phyloP scores from a whole-genome alignment of 805 yeast species.

The Peterozyma xylosa region DNA sequence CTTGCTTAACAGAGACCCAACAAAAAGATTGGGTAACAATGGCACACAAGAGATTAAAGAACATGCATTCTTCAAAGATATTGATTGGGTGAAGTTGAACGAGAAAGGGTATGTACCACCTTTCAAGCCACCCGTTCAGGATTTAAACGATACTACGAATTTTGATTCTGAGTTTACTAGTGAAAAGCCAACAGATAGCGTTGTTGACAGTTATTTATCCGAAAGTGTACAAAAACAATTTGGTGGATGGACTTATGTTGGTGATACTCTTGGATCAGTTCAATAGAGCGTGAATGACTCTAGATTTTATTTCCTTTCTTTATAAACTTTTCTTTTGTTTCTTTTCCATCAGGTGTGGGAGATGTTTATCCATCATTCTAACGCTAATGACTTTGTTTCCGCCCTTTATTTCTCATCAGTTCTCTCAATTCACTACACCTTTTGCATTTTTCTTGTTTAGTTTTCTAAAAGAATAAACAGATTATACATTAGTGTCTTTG shows the following conservation, averaged over 20 bases:
- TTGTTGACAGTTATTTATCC: constrained; percentile 84
- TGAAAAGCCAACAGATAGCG: constrained; percentile 92
- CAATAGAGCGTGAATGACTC: too few species aligned
- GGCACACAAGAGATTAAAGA: constrained; percentile 81
- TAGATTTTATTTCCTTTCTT: too few species aligned
- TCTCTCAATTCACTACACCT: too few species aligned
- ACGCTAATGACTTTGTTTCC: too few species aligned
- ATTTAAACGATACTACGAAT: constrained; percentile 84
- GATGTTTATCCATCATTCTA: too few species aligned
- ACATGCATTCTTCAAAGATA: constrained; percentile 81
- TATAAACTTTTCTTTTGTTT: too few species aligned
- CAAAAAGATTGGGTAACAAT: constrained; percentile 62
- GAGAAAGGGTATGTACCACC: constrained; percentile 92
- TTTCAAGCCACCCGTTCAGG: constrained; percentile 84
- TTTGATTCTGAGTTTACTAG: constrained; percentile 89
- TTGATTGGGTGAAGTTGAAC: constrained; percentile 81
- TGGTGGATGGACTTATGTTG: constrained; percentile 98
- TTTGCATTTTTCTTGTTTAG: too few species aligned
- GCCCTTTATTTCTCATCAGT: too few species aligned
- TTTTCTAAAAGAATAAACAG: too few species aligned
- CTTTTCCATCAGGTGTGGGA: too few species aligned
- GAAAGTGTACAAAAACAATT: constrained; percentile 96
- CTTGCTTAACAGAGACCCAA: constrained; percentile 79
- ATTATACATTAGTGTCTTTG: too few species aligned
- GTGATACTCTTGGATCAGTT: constrained; percentile 34